A percentile compares a stretch with the other conserved stretches of the same genome.
Conservation (phyloP, 306 rosid genomes). For the Quercus variabilis region DNA sequence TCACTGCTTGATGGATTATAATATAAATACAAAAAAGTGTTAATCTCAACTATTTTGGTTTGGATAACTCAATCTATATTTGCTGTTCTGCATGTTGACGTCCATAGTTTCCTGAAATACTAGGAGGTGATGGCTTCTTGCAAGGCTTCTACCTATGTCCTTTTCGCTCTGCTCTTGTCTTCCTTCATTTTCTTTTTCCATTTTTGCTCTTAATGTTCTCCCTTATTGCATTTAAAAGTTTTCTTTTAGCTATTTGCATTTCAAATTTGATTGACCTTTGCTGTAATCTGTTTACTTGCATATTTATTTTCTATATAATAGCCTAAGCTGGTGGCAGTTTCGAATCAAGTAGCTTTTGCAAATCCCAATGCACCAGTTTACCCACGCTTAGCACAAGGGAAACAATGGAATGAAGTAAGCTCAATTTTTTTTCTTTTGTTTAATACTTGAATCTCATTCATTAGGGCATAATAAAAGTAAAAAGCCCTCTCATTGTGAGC, state of each 20-base stretch:
- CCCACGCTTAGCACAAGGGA: conserved; percentile 95
- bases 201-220: background rate
- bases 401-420: conserved; percentile 84
- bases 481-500: conserved; percentile 4
- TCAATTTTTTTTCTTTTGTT: background rate
- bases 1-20: background rate
- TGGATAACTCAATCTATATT: background rate
- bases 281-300: background rate
- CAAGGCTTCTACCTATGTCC: background rate
- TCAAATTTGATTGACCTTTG: background rate
- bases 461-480: background rate
- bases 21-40: background rate
- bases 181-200: background rate
- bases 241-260: background rate
- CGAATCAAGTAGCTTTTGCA: conserved; percentile 54
- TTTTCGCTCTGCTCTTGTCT: background rate
- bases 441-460: background rate
- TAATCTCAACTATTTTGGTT: background rate
- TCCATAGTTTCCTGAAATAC: background rate
- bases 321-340: conserved; percentile 83
- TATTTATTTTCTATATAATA: conserved; percentile 26
- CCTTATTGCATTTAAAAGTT: background rate
- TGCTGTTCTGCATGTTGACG: background rate
- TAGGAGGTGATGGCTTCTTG: background rate
- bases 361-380: conserved; percentile 90